Evolutionary conservation across 345 rosid species (phyloP), one percentile per base, ranked within the genome.

Genomic region (Hevea brasiliensis): DNA sequence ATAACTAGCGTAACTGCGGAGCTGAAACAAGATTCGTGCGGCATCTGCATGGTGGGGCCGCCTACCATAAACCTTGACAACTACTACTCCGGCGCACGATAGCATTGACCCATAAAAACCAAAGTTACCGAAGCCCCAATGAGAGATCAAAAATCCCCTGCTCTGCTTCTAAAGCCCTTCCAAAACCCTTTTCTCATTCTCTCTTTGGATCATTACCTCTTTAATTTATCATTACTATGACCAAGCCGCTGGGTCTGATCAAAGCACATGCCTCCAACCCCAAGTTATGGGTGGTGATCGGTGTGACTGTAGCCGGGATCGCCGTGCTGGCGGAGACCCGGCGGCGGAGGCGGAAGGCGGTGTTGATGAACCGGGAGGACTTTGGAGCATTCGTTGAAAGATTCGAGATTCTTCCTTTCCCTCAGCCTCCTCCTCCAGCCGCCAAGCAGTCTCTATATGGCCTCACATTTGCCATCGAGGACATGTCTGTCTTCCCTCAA

Each of bases 361-460:
- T 74, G 67, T 64, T 77, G 82, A 77, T 74, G 51, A 59, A 68
- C 81, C 73, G 51, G 90, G 84, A 74, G 42, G 94, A 90, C 82
- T 92, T 88, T 44, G 93, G 97, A 27, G 97, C 97, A 67, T 92
- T 94, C 63, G 50, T 94, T 29, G 80, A 89, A 76, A 87, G 88
- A 68, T 85, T 94, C 67, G 88, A 88, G 79, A 85, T 92, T 21
- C 80, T 85, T 73, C 93, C 97, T 41, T 87, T 82, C 45, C 89
- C 97, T 75, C 97, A 88, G 72, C 94, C 91, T 42, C 93, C 97
- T 69, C 97, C 98, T 27, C 97, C 98, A 9, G 92, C 97, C 29
- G 90, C 96, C 27, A 84, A 66, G 57, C 97, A 83, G 80, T 76
- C 88, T 6, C 92, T 94, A 24, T 80, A 90, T 14, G 89, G 80